Evolutionary conservation across 306 rosid species (phyloP).

Genomic region (Inga leiocalycina): DNA sequence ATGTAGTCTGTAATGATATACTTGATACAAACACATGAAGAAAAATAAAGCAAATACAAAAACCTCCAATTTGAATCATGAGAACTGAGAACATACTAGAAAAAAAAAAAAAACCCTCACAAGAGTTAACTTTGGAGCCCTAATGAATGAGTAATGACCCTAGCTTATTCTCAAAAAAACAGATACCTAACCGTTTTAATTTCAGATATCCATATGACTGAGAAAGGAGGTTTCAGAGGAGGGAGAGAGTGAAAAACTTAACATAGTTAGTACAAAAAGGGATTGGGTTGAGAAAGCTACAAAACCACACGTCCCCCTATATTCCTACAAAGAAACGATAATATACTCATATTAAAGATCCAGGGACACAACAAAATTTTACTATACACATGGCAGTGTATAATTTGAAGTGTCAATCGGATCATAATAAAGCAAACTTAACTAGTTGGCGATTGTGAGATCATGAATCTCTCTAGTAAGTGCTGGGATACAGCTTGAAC

Average conservation of each 20-base stretch:
- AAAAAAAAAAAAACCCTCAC: constrained; percentile 7
- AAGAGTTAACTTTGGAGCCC: constrained; percentile 8
- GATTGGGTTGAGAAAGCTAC: not conserved
- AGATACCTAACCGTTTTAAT: constrained; percentile 11
- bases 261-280: constrained; percentile 18
- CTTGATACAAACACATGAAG: not conserved
- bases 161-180: not conserved
- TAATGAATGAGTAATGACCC: not conserved
- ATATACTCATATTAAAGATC: not conserved
- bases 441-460: constrained; percentile 47
- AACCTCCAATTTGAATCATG: constrained; percentile 18
- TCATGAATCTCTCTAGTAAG: constrained; percentile 69
- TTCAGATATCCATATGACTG: not conserved
- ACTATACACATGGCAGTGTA: no score
- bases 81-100: constrained; percentile 3
- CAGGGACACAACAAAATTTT: not conserved
- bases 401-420: not conserved
- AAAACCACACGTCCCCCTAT: not conserved
- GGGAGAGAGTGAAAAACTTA: not conserved
- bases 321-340: not conserved
- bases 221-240: not conserved
- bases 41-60: not conserved
- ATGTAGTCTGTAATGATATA: not conserved
- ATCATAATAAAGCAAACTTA: not conserved
- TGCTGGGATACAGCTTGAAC: constrained; percentile 90